Evolutionary conservation across 805 yeast species (phyloP).

Genomic region (Ogataea paraovalis): DNA sequence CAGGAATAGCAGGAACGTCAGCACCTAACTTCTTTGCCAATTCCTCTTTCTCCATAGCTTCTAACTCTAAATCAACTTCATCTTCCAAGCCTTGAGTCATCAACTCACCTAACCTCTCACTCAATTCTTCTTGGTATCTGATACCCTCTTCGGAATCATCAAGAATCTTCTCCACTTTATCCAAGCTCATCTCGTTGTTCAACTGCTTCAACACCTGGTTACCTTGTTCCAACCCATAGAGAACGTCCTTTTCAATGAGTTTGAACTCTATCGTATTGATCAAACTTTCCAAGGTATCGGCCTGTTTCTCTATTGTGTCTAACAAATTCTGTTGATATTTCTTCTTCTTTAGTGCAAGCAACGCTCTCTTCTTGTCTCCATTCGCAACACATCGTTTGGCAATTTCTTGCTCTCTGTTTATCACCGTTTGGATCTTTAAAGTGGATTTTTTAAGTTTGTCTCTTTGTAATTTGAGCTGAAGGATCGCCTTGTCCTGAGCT

Average conservation of each 20-base stretch:
- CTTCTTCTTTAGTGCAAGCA: constrained; percentile 65
- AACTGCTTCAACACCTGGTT: constrained; percentile 69
- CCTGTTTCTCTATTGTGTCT: constrained; percentile 67
- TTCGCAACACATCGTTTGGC: constrained; percentile 53
- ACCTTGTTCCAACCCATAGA: constrained; percentile 78
- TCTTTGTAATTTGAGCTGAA: constrained; percentile 83
- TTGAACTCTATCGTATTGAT: constrained; percentile 84
- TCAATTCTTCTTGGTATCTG: constrained; percentile 71
- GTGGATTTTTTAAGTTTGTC: constrained; percentile 79
- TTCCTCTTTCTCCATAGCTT: constrained; percentile 45
- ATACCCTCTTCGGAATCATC: constrained; percentile 83
- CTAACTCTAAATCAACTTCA: constrained; percentile 66
- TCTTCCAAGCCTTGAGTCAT: constrained; percentile 47
- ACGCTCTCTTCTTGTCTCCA: constrained; percentile 58
- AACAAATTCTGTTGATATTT: constrained; percentile 80
- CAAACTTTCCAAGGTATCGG: constrained; percentile 73
- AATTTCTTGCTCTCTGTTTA: constrained; percentile 56
- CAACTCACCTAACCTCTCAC: constrained; percentile 44
- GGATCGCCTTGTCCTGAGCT: constrained; percentile 78
- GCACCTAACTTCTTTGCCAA: constrained; percentile 8
- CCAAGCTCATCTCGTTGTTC: constrained; percentile 73
- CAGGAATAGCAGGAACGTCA: constrained; percentile 11
- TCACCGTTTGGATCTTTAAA: constrained; percentile 50
- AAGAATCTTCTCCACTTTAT: constrained; percentile 74
- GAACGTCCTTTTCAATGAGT: constrained; percentile 78